Percentiles rank a stretch among this genome's conserved stretches.
Evolutionary conservation across 495 filamentous ascomycete genomes (phyloP).

Genomic region (Trichocladium uniseriatum): DNA sequence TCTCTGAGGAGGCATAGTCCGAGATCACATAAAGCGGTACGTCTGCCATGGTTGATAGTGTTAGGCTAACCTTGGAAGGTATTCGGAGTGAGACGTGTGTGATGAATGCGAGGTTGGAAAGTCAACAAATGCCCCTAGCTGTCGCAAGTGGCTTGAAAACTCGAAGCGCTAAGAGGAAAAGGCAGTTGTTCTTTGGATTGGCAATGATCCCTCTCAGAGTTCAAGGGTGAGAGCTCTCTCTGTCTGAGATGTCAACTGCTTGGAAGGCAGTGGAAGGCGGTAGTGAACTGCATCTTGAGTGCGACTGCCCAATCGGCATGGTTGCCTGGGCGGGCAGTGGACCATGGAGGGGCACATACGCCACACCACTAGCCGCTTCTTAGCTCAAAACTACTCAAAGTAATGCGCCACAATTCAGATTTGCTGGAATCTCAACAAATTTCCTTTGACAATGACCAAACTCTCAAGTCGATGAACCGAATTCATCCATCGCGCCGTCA

Average conservation of each 20-base stretch:
- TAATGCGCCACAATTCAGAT: too few relatives aligned
- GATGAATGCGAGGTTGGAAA: neutral
- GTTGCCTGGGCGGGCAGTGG: too few relatives aligned
- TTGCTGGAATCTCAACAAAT: neutral
- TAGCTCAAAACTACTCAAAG: too few relatives aligned
- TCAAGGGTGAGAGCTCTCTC: too few relatives aligned
- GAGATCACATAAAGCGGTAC: constrained; percentile 78
- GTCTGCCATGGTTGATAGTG: constrained; percentile 50
- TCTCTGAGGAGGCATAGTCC: constrained; percentile 65
- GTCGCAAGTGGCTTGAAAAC: neutral
- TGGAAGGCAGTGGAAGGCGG: too few relatives aligned
- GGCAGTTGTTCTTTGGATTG: too few relatives aligned
- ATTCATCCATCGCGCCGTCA: neutral
- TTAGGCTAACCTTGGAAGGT: neutral
- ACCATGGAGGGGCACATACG: too few relatives aligned
- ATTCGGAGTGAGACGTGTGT: neutral
- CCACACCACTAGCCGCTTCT: neutral
- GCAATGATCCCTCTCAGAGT: too few relatives aligned
- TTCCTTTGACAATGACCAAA: neutral
- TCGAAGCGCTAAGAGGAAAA: too few relatives aligned
- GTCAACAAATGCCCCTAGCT: too few relatives aligned
- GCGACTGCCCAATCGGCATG: neutral
- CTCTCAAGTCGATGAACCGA: neutral
- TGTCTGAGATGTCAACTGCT: too few relatives aligned
- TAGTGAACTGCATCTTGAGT: too few relatives aligned